Conservation (phyloP, 176 grass and related monocot species). For the Ampelocalamus luodianensis region DNA sequence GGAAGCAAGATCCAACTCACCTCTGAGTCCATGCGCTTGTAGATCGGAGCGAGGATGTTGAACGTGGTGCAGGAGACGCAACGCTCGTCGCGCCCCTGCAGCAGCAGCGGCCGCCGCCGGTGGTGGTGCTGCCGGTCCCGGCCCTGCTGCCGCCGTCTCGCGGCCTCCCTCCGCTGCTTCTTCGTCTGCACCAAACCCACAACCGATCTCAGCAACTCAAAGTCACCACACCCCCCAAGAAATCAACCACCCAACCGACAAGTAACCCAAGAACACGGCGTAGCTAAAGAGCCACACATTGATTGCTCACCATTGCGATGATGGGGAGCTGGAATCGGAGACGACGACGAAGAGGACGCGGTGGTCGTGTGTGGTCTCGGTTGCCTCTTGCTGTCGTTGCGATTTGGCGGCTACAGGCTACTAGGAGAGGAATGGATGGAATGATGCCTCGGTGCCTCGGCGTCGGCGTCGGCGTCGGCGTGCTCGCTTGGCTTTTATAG, state of each 20-base stretch:
- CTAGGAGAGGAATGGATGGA: constrained; percentile 6
- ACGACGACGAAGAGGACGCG: background rate
- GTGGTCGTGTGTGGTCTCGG: background rate
- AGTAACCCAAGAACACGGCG: background rate
- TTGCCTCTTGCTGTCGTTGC: background rate
- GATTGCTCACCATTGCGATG: constrained; percentile 49
- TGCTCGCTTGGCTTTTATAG: constrained; percentile 16
- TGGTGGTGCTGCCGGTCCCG: constrained; percentile 15
- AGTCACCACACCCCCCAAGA: background rate
- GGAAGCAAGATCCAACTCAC: constrained; percentile 39
- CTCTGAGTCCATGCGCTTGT: constrained; percentile 63
- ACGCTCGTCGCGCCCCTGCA: constrained; percentile 44
- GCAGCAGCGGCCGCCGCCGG: constrained; percentile 33
- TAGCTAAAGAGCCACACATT: background rate
- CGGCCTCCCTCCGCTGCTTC: constrained; percentile 44
- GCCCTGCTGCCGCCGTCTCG: constrained; percentile 29
- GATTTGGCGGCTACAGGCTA: constrained; percentile 21
- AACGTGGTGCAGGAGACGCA: constrained; percentile 69
- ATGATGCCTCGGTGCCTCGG: background rate
- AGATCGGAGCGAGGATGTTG: constrained; percentile 75
- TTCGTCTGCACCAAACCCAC: constrained; percentile 40
- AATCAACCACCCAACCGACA: constrained; percentile 28
- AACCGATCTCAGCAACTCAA: background rate
- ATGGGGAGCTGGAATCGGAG: background rate
- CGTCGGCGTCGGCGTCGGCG: no score